These are phyloP conservation scores for Ophiosphaerella herpotricha DNA, from an alignment of 2,329 filamentous ascomycete species.

Conservation along the genomic window DNA sequence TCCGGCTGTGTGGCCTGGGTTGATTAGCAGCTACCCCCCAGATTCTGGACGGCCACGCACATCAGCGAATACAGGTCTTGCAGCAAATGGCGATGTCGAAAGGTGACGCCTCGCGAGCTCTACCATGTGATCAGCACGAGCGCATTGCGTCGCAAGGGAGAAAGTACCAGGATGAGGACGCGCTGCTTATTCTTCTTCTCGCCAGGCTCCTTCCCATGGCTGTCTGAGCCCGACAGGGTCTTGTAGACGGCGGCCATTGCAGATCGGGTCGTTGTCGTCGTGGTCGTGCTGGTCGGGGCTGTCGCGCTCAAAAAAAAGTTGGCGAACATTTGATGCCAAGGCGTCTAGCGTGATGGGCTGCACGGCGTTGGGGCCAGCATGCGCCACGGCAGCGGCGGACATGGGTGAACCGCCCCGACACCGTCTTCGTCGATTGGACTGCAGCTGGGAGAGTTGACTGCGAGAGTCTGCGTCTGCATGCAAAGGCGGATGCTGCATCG, in stretches of 20 bases:
- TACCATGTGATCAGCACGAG: conserved; percentile 23
- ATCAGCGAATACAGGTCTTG: conserved; percentile 87
- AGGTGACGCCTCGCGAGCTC: conserved; percentile 89
- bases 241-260: conserved; percentile 63
- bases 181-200: conserved; percentile 57
- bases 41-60: conserved; percentile 14
- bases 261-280: conserved; percentile 17
- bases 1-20: conserved; percentile 75
- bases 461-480: too few species aligned
- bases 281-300: conserved; percentile 14
- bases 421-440: conserved; percentile 14
- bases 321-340: conserved; percentile 34
- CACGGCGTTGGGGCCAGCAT: conserved; percentile 13
- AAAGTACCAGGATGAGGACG: conserved; percentile 73
- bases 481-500: too few species aligned
- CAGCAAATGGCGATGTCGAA: conserved; percentile 90
- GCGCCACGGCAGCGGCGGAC: conserved; percentile 8
- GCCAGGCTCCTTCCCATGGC: conserved; percentile 41
- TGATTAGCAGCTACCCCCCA: conserved; percentile 9
- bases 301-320: conserved; percentile 24
- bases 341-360: conserved; percentile 18
- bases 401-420: conserved; percentile 30
- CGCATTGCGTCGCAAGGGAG: conserved; percentile 2
- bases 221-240: conserved; percentile 52
- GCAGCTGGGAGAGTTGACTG: neutral